These are phyloP conservation scores for Westerdykella ornata DNA, from an alignment of 2,329 filamentous ascomycete genomes.

Conservation along the genomic window DNA sequence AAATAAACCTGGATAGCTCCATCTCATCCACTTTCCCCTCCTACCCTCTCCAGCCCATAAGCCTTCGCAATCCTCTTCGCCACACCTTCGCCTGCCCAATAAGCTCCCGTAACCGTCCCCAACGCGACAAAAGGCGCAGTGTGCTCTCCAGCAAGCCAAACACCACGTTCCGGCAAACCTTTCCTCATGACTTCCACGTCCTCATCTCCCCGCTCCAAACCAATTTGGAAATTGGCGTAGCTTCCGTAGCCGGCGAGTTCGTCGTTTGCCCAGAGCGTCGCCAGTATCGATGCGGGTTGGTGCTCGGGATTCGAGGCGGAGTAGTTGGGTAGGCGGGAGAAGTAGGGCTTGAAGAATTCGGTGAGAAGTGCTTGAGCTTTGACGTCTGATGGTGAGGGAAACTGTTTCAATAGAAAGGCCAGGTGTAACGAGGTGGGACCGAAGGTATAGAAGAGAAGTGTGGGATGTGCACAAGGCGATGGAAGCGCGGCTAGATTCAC, in stretches of 20 bases:
- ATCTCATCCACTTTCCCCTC: neutral
- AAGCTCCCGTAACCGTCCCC: conserved; percentile 84
- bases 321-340: conserved; percentile 67
- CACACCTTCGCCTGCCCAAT: conserved; percentile 80
- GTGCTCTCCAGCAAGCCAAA: conserved; percentile 89
- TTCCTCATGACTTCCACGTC: conserved; percentile 59
- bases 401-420: conserved; percentile 6
- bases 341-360: conserved; percentile 71
- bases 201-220: conserved; percentile 60
- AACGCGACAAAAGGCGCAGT: conserved; percentile 83
- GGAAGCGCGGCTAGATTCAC: conserved; percentile 68
- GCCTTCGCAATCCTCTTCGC: conserved; percentile 56
- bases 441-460: conserved; percentile 76
- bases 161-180: conserved; percentile 54
- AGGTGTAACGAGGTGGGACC: conserved; percentile 43
- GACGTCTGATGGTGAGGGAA: neutral
- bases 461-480: conserved; percentile 57
- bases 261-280: conserved; percentile 73
- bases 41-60: conserved; percentile 36
- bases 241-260: conserved; percentile 73
- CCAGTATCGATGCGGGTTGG: conserved; percentile 55
- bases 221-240: conserved; percentile 80
- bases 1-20: no score
- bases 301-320: conserved; percentile 49
- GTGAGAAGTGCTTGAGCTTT: conserved; percentile 37